phyloP scores from a whole-genome alignment of 1,284 basidiomycete species.

The Amylostereum areolatum region DNA sequence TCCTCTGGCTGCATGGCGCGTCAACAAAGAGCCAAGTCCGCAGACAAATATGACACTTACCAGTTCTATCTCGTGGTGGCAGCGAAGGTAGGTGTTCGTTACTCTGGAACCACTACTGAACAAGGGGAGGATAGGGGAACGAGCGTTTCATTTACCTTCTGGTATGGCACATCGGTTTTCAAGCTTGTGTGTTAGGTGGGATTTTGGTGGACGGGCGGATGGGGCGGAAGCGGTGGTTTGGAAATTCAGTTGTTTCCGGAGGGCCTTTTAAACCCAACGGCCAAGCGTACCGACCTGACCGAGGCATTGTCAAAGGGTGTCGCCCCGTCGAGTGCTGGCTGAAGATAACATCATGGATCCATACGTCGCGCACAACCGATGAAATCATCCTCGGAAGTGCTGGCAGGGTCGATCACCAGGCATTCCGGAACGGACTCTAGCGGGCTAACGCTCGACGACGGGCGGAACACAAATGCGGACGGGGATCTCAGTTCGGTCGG shows the following conservation, averaged over 20 bases:
- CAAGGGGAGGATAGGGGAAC: conserved; percentile 9
- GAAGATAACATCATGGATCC: conserved; percentile 6
- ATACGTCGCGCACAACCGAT: conserved; percentile 1
- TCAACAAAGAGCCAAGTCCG: conserved; percentile 10
- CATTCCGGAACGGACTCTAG: background rate
- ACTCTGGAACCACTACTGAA: conserved; percentile 30
- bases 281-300: background rate
- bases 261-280: conserved; percentile 2
- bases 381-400: conserved; percentile 3
- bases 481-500: conserved; percentile 11
- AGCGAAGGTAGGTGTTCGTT: conserved; percentile 48
- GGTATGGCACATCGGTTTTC: conserved; percentile 39
- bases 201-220: conserved; percentile 12
- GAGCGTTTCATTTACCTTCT: background rate
- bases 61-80: conserved; percentile 49
- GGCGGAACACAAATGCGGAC: background rate
- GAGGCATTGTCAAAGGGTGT: background rate
- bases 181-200: conserved; percentile 8
- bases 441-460: background rate
- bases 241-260: conserved; percentile 10
- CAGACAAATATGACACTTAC: conserved; percentile 30
- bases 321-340: background rate
- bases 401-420: background rate
- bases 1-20: conserved; percentile 43
- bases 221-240: conserved; percentile 13